Evolutionary conservation across 176 grass and related monocot genomes (phyloP).

Genomic region (Musa itinerans): DNA sequence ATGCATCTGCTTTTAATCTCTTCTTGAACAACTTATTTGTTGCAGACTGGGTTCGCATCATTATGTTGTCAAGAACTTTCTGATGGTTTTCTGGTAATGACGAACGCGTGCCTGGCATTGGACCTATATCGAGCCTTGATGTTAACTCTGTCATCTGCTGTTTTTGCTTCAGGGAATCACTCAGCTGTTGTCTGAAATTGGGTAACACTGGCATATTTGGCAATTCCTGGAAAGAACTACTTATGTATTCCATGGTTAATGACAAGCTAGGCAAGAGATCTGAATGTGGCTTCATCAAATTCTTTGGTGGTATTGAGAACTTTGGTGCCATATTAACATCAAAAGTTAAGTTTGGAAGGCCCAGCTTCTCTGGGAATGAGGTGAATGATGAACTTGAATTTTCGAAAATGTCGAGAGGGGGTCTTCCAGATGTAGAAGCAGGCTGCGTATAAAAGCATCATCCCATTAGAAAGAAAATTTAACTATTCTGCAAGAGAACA

Average conservation of each 20-base stretch:
- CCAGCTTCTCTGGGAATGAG: slow-evolving; percentile 82
- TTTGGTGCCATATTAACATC: slow-evolving; percentile 33
- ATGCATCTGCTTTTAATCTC: slow-evolving; percentile 59
- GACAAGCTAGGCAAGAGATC: slow-evolving; percentile 63
- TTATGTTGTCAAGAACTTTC: slow-evolving; percentile 83
- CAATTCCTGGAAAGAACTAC: slow-evolving; percentile 47
- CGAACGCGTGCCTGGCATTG: slow-evolving; percentile 45
- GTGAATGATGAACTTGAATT: slow-evolving; percentile 46
- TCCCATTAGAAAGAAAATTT: slow-evolving; percentile 19
- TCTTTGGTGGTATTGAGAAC: slow-evolving; percentile 35
- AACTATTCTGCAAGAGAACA: slow-evolving; percentile 15
- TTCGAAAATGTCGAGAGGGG: slow-evolving; percentile 34
- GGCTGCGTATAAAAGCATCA: slow-evolving; percentile 23
- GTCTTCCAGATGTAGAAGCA: slow-evolving; percentile 33
- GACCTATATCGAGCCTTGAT: slow-evolving; percentile 55
- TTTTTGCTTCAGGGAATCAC: slow-evolving; percentile 57
- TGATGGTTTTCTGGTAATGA: slow-evolving; percentile 86
- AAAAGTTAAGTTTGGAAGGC: slow-evolving; percentile 58
- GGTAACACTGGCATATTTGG: slow-evolving; percentile 41
- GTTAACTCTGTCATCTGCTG: slow-evolving; percentile 49
- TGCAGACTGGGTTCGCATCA: slow-evolving; percentile 72
- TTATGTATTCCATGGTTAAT: slow-evolving; percentile 42
- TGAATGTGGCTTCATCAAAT: slow-evolving; percentile 39
- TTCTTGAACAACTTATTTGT: slow-evolving; percentile 73
- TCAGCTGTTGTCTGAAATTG: slow-evolving; percentile 49